Base-by-base conservation (phyloP, 1,284 basidiomycete genomes). In the Lentinus polychrous region DNA sequence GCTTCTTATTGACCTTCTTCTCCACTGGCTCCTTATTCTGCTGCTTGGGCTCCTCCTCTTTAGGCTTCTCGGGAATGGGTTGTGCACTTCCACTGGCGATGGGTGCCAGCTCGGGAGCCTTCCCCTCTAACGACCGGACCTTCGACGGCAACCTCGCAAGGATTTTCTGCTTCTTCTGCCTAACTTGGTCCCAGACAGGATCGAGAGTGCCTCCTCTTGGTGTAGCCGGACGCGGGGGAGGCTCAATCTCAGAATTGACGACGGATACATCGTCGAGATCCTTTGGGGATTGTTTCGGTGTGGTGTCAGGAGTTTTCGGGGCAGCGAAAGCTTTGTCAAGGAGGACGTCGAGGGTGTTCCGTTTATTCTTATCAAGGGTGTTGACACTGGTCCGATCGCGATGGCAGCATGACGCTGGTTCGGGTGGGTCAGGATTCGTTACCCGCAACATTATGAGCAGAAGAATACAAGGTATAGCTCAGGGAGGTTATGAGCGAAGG, bases 121-220 rank as follows among this genome's bases (percentile, higher is more conserved):
- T 45, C 15, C 49, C 55, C 44, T 79, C 81, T 18, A 85, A 68
- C 23, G 81, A 85, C 60, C 78, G 75, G 39, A 85, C 79, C 61
- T 86, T 86, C 37, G 78, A 73, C 50, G 76, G 75, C 56, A 79
- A 73, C 53, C 76, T 77, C 39, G 77, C 80, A 70, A 85, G 79
- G 55, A 73, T 73, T 52, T 68, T 72, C 49, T 76, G 76, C 63
- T 85, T 86, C 62, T 74, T 69, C 61, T 75, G 72, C 40, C 80
- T 73, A 48, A 86, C 72, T 46, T 73, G 70, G 50, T 69, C 74
- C 46, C 46, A 48, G 10, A 42, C 18, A 10, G 46, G 46, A 15
- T 42, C 34, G 17, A 45, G 23, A 4, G 44, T 7, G 8, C 31
- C 33, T 35, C 15, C 34, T 24, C 8, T 10, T 20, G 39, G 39